These are phyloP conservation scores for Starmerella sp. DNA, from an alignment of 805 yeast species.

Conservation along the genomic window DNA sequence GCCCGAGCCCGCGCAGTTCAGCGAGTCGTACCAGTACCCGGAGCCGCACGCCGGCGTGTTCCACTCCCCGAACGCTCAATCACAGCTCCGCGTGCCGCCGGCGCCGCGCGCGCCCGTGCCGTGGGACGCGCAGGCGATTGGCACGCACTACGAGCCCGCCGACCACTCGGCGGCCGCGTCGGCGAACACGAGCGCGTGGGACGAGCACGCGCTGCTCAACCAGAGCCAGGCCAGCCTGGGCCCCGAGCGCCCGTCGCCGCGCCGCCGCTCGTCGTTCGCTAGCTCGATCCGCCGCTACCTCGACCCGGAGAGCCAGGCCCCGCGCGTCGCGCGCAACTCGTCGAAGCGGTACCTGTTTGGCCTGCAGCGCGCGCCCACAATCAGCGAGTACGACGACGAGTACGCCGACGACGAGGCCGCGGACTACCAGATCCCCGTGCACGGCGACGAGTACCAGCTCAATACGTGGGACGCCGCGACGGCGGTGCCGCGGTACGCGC, in stretches of 20 bases:
- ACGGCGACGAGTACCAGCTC: conserved; percentile 31
- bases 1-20: conserved; percentile 1
- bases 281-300: conserved; percentile 9
- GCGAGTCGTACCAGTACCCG: background rate
- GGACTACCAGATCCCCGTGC: conserved; percentile 30
- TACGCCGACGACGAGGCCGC: conserved; percentile 15
- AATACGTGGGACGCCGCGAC: conserved; percentile 24
- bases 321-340: conserved; percentile 1
- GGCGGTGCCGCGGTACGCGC: background rate
- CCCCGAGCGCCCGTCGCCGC: background rate
- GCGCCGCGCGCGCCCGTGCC: background rate
- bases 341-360: conserved; percentile 14
- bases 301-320: conserved; percentile 13
- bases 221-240: background rate
- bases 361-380: conserved; percentile 6
- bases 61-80: background rate
- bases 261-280: conserved; percentile 11
- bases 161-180: conserved; percentile 1
- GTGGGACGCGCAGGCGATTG: conserved; percentile 14
- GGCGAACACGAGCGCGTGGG: background rate
- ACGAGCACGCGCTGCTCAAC: background rate
- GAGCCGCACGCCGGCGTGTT: background rate
- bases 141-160: background rate
- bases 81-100: background rate
- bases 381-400: conserved; percentile 21